These are phyloP conservation scores for Brassica nigra DNA, from an alignment of 345 rosid species.

Conservation along the genomic window DNA sequence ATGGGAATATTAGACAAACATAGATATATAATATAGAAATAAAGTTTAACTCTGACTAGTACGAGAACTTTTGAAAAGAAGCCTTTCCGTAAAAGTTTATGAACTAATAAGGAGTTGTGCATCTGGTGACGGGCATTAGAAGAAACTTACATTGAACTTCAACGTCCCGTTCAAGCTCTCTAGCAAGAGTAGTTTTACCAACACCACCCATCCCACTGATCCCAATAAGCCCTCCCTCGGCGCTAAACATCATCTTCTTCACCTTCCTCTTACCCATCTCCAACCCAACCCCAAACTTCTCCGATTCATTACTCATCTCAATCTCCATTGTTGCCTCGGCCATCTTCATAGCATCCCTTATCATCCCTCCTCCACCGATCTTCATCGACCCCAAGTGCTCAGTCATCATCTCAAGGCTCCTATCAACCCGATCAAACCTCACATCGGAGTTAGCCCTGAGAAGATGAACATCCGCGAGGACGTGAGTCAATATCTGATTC, in stretches of 20 bases:
- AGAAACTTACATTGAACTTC: slow-evolving; percentile 60
- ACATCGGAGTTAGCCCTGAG: slow-evolving; percentile 47
- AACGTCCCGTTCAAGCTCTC: slow-evolving; percentile 61
- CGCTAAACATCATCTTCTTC: slow-evolving; percentile 68
- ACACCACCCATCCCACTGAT: slow-evolving; percentile 87
- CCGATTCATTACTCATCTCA: slow-evolving; percentile 37
- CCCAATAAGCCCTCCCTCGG: slow-evolving; percentile 49
- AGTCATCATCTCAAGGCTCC: slow-evolving; percentile 46
- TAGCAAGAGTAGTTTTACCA: slow-evolving; percentile 87
- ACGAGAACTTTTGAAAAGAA: no score
- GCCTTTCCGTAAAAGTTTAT: no score
- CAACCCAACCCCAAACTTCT: slow-evolving; percentile 49
- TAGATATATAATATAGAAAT: no score
- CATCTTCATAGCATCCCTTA: slow-evolving; percentile 55
- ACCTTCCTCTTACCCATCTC: slow-evolving; percentile 71
- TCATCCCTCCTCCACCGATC: slow-evolving; percentile 67
- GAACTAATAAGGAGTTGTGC: no score
- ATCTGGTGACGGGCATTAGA: neutral
- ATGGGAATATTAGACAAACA: no score
- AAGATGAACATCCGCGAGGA: slow-evolving; percentile 71
- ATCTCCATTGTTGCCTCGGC: slow-evolving; percentile 51
- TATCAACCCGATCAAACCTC: slow-evolving; percentile 58
- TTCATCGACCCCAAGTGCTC: slow-evolving; percentile 60
- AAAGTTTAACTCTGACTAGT: no score
- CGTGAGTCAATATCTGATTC: slow-evolving; percentile 47